Percentiles rank a stretch among this genome's conserved stretches.
phyloP scores from a whole-genome alignment of 2,329 filamentous ascomycete species.

The Xylaria sp. region DNA sequence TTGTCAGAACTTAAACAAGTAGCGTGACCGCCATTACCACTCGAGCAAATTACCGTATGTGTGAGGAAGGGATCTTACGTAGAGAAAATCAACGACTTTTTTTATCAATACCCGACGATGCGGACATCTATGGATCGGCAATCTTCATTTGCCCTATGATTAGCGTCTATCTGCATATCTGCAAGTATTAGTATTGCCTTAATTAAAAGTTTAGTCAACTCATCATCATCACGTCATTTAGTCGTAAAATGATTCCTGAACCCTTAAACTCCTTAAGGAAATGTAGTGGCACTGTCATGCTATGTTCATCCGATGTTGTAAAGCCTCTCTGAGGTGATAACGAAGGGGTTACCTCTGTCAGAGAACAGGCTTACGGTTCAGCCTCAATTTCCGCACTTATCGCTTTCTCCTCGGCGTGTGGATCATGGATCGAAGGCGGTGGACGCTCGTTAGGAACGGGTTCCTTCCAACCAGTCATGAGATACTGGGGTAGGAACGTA shows the following conservation, averaged over 20 bases:
- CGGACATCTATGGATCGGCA: neutral
- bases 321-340: too few species aligned
- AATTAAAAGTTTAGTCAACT: neutral
- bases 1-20: too few species aligned
- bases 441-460: constrained; percentile 54
- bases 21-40: too few species aligned
- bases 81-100: too few species aligned
- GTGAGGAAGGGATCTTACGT: too few species aligned
- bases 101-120: too few species aligned
- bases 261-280: neutral
- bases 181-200: neutral
- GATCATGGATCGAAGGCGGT: constrained; percentile 51
- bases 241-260: neutral
- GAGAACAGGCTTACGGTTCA: too few species aligned
- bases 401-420: constrained; percentile 38
- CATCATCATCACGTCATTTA: neutral
- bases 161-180: constrained; percentile 1
- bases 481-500: constrained; percentile 68
- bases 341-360: too few species aligned
- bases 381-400: constrained; percentile 8
- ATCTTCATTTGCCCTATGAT: neutral
- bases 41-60: too few species aligned
- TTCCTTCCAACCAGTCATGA: constrained; percentile 70
- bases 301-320: neutral
- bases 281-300: neutral